A percentile compares a stretch with the other conserved stretches of the same genome.
These are phyloP conservation scores for Coemansia nantahalensis DNA, from an alignment of 192 early-diverging fungal genomes.

Conservation along the genomic window DNA sequence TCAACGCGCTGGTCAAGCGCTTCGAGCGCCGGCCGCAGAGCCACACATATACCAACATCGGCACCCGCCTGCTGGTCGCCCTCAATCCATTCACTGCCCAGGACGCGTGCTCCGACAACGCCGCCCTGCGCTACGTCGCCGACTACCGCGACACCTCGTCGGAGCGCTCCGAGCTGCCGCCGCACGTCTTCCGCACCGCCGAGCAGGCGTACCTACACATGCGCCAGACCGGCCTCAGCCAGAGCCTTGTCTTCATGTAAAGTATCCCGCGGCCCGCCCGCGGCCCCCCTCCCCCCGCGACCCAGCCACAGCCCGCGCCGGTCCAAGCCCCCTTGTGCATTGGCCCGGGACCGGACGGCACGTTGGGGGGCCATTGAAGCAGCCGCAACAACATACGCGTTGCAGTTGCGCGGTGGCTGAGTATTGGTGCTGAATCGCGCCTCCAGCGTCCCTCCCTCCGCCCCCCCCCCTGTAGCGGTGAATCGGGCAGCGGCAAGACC, in stretches of 20 bases:
- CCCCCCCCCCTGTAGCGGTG: constrained; percentile 64
- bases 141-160: constrained; percentile 64
- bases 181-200: constrained; percentile 71
- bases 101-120: constrained; percentile 57
- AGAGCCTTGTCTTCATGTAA: constrained; percentile 63
- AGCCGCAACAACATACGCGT: too few relatives aligned
- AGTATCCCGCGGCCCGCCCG: neutral
- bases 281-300: too few relatives aligned
- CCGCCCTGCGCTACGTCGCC: constrained; percentile 71
- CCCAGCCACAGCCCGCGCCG: too few relatives aligned
- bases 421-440: too few relatives aligned
- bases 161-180: constrained; percentile 46
- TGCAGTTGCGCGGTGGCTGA: too few relatives aligned
- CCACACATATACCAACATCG: constrained; percentile 69
- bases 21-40: constrained; percentile 48
- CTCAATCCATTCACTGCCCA: constrained; percentile 64
- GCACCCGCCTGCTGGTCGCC: constrained; percentile 65
- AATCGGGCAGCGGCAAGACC: constrained; percentile 77
- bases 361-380: too few relatives aligned
- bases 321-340: too few relatives aligned
- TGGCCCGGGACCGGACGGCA: too few relatives aligned
- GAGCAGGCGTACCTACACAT: constrained; percentile 72
- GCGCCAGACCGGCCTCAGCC: constrained; percentile 68
- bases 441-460: too few relatives aligned
- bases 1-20: constrained; percentile 43